Base-by-base conservation (phyloP, 139 green algal genomes). In the Chlorella vulgaris region DNA sequence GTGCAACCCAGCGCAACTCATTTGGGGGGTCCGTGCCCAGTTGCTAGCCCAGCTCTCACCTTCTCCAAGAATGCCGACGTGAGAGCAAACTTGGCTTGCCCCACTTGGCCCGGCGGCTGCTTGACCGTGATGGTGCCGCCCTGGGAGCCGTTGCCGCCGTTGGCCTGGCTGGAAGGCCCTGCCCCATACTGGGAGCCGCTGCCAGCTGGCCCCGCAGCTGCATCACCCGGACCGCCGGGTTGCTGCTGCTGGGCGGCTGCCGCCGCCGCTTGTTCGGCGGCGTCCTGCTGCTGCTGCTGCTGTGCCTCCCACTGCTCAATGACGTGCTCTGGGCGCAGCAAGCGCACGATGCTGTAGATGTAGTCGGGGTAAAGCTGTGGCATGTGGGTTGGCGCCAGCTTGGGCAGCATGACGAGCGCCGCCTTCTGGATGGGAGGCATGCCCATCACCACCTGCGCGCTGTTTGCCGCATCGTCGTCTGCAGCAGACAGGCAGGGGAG, bases 361-460 rank as follows among this genome's bases (percentile, higher is more conserved):
- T 86, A 86, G 0, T 87, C 74, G 0, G 91, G 80, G 70, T 93
- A 86, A 35, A 94, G 85, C 58, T 90, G 83, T 43, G 88, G 89
- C 61, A 86, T 82, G 42, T 95, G 87, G 15, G 84, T 69, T 35
- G 89, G 90, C 8, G 82, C 81, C 29, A 97, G 55, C 29, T 80
- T 81, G 1, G 88, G 85, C 7, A 94, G 87, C n/a, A 94, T 68
- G 0, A 70, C 76, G 51, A 97, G 78, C n/a, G 87, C 91, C 0
- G 87, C 85, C 73, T 92, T 92, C 80, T 97, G 93, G 4, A 97
- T 88, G 1, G 91, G 91, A 2, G 91, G 91, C 39, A 96, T 73
- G 47, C 78, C 78, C 71, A 85, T 76, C 19, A 76, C 84, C 19
- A 85, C 78, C 33, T 78, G 73, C 3, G 78, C 79, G 70, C 36